Base-by-base conservation (phyloP, 140 eudicot species). In the Artemisia princeps region DNA sequence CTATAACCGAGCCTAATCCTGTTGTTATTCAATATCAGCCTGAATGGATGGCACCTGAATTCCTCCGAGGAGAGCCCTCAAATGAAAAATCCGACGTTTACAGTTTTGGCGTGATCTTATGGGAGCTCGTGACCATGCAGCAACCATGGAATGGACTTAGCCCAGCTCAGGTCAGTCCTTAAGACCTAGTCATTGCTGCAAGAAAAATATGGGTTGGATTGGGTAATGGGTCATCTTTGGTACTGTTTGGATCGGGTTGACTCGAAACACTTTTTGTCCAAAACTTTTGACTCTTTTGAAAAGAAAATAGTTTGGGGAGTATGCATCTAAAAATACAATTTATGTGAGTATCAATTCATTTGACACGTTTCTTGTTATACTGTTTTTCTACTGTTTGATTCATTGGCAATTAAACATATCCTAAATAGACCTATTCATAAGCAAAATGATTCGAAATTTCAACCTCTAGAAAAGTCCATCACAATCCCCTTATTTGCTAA, bases 21-120 rank as follows among this genome's bases (percentile, higher is more conserved):
- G 30, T 62, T 77, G 56, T 65, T 61, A 72, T 67, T 22, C 14
- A 11, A 46, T 83, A 68, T 68, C 91, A 87, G 97, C 97, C 97
- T 9, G 97, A 91, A 82, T 91, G 97, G 97, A 91, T 91, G 97
- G 97, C 97, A 60, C 97, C 97, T 37, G 97, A 91, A 72, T 85
- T 87, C 68, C 88, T 91, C 14, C 91, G 97, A 19, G 97, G 91
- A 15, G 97, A 91, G 69, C 97, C 97, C 44, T 91, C 95, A 30
- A 80, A 91, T 42, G 97, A 91, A 73, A 91, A 87, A 60, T 87
- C 97, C 37, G 97, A 90, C 66, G 94, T 90, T 0, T 90, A 87
- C 74, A 90, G 97, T 80, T 91, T 83, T 73, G 97, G 97, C 1
- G 97, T 91, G 50, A 88, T 91, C 71, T 76, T 91, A 12, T 91